A percentile compares a stretch with the other conserved stretches of the same genome.
Conservation (phyloP, 2,329 filamentous ascomycete species). For the Colletotrichum simmondsii region DNA sequence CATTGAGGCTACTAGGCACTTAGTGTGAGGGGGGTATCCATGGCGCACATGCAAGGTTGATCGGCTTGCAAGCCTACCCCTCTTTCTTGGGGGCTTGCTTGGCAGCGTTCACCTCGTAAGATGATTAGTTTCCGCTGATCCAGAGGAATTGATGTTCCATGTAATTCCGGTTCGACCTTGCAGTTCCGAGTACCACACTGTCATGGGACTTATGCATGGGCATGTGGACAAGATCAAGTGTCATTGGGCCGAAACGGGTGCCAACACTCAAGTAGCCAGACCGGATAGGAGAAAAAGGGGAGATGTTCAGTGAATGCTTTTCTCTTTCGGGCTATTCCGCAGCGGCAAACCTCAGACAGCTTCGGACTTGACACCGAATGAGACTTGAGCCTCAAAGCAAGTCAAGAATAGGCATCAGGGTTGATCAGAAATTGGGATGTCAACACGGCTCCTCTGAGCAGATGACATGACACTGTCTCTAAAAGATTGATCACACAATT, state of each 20-base stretch:
- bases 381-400: not conserved
- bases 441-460: not conserved
- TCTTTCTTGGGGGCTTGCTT: not conserved
- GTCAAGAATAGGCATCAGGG: not conserved
- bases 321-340: no score
- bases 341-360: not conserved
- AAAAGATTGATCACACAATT: not conserved
- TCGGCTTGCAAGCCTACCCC: not conserved
- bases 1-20: not conserved
- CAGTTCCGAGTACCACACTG: not conserved
- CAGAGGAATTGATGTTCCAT: not conserved
- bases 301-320: not conserved
- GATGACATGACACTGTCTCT: not conserved
- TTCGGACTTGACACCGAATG: not conserved
- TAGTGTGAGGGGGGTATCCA: not conserved
- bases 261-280: not conserved
- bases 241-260: not conserved
- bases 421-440: not conserved
- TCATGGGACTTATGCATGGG: not conserved
- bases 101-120: not conserved
- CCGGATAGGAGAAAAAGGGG: not conserved
- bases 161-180: not conserved
- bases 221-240: not conserved
- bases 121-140: conserved; percentile 6
- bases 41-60: not conserved